Evolutionary conservation across 2,329 filamentous ascomycete genomes (phyloP).

Genomic region (Aspergillus intermedius): DNA sequence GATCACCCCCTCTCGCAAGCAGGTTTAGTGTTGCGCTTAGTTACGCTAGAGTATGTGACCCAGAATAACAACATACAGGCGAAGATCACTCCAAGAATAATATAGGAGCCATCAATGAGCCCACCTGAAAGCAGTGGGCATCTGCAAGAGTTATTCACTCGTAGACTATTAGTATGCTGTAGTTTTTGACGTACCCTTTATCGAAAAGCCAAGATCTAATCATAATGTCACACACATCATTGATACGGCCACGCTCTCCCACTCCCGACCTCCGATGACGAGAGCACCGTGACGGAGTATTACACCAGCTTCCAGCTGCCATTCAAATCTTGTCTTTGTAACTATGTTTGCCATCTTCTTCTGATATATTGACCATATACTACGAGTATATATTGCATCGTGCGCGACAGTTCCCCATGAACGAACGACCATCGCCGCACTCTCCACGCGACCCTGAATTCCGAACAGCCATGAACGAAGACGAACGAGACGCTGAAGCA

Average conservation of each 20-base stretch:
- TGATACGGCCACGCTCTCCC: not conserved
- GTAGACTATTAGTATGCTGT: not conserved
- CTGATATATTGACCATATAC: not conserved
- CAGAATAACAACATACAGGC: no score
- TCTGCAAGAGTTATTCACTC: not conserved
- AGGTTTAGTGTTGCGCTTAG: no score
- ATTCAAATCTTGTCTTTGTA: not conserved
- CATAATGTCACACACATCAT: no score
- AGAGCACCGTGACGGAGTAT: not conserved
- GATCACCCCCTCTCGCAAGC: no score
- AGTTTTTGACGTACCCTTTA: not conserved
- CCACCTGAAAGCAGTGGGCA: no score
- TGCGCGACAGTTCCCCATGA: not conserved
- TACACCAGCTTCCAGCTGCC: not conserved
- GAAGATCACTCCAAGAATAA: no score
- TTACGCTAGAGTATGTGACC: no score
- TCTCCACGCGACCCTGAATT: constrained; percentile 1
- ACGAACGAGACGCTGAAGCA: not conserved
- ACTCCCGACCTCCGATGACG: not conserved
- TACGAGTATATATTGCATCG: not conserved
- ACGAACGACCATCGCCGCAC: constrained; percentile 3
- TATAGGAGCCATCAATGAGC: no score
- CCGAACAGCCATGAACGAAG: not conserved
- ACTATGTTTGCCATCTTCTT: not conserved
- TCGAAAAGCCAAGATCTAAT: no score